Evolutionary conservation across 495 filamentous ascomycete genomes (phyloP), one percentile per base, ranked within the genome.

Genomic region (Lophium mytilinum): DNA sequence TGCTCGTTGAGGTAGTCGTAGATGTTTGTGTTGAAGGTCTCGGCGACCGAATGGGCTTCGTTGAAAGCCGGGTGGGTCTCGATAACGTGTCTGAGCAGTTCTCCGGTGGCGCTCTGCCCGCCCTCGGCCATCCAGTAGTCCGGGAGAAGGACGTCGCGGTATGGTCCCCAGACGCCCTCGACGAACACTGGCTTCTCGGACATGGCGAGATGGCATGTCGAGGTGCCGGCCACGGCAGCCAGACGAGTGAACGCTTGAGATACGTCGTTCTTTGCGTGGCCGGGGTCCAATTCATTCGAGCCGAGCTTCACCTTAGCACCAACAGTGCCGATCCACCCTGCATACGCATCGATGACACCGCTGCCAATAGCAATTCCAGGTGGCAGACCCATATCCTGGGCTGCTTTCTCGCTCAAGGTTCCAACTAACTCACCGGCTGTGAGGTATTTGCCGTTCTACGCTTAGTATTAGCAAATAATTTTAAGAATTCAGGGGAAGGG

Each of bases 311-410:
- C 88, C 69, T 96, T 96, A 12, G 93, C 90, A 50, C 93, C 92
- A n/a, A 98, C 93, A 3, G 92, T 96, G 37, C 93, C 93, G 56
- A 98, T 89, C 93, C 93, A 98, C 21, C 93, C 93, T 15, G 93
- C 93, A 69, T 98, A 98, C 5, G 93, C 92, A 73, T 98, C 93
- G 60, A 98, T 98, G 37, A 98, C 93, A 68, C 92, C 90, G 62
- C 87, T 93, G 17, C 93, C 93, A 56, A 98, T 84, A 14, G 93
- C 89, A 64, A 94, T 92, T 9, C 92, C 93, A 5, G 86, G 74
- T 1, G 84, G 84, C n/a, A 98, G 75, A 3, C 93, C 93, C 52
- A 98, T 79, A 17, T 96, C 86, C 40, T 76, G 69, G 14, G 86
- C 89, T 15, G 93, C 90, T 60, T 86, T 88, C 55, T 90, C 87